phyloP scores from a whole-genome alignment of 2,329 filamentous ascomycete genomes.

The Colletotrichum sp. region DNA sequence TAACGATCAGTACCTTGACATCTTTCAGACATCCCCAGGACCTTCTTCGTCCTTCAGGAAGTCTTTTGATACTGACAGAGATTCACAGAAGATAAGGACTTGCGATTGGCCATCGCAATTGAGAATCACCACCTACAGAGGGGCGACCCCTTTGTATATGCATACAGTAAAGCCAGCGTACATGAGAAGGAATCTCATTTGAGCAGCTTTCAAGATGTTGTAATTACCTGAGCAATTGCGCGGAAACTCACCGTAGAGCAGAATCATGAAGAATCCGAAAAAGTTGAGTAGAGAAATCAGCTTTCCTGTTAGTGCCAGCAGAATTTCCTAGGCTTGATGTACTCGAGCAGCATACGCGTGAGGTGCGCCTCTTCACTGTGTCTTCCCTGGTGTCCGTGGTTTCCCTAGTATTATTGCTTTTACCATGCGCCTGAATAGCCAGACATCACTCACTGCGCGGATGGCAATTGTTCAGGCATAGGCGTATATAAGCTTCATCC shows the following conservation, averaged over 20 bases:
- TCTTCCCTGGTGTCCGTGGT: no score
- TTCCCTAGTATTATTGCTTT: fast-evolving
- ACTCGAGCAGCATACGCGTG: not conserved
- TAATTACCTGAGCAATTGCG: not conserved
- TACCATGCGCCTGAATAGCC: fast-evolving
- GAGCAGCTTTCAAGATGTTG: not conserved
- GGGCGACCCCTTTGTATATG: not conserved
- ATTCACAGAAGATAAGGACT: not conserved
- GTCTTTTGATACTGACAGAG: not conserved
- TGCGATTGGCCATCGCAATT: not conserved
- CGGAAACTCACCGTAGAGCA: not conserved
- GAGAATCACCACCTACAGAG: not conserved
- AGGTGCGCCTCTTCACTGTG: not conserved
- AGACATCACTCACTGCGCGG: no score
- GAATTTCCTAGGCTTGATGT: not conserved
- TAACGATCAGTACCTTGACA: no score
- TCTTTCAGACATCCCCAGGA: not conserved
- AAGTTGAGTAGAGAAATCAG: not conserved
- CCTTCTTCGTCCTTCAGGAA: not conserved
- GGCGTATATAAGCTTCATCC: no score
- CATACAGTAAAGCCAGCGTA: not conserved
- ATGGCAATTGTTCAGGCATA: no score
- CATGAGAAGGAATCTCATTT: no score
- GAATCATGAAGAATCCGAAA: not conserved
- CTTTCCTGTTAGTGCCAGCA: not conserved